Evolutionary conservation across 169 alveolate species (phyloP), one percentile per base, ranked within the genome.

Genomic region (Babesia bigemina): DNA sequence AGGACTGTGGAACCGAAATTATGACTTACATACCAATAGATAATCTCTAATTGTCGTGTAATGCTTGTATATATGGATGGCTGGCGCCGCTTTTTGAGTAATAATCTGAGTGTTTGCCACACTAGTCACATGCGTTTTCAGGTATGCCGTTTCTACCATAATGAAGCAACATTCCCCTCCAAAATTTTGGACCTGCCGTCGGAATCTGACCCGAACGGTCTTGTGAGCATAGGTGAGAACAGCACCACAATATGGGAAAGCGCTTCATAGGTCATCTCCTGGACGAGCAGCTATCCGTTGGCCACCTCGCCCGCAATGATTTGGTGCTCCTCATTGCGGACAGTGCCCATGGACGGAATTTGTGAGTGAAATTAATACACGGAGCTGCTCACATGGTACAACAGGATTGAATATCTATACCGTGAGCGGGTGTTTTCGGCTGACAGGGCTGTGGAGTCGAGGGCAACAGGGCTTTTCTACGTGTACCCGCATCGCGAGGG

Each of bases 71-170:
- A 33, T 33, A 6, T 33, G 39, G 2, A 33, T 33, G 6, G 2
- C 2, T 33, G 39, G 39, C 6, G 39, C 2, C 6, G 39, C 2
- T 33, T 33, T 4, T 33, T 33, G 39, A 33, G 39, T 2, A 33
- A 33, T 33, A 6, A 4, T 2, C 39, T 6, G 2, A 4, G 6
- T 33, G 6, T 4, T 33, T 33, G 39, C 2, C 6, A 33, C 39
- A 33, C 6, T 33, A 2, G 39, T 33, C 6, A 33, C 39, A 33
- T 33, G 39, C 39, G 39, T 26, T 66, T 21, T 10, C 67, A 75
- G 85, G 63, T 75, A 6, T 75, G 85, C 63, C 52, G 70, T 4
- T 66, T 75, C 55, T 75, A 75, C 53, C 85, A 67, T 26, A 21
- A 17, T 22, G 52, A 50, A 8, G 69, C 72, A 16, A 52, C 59